Evolutionary conservation across 2,329 filamentous ascomycete genomes (phyloP).

Genomic region (Ascochyta fabae): DNA sequence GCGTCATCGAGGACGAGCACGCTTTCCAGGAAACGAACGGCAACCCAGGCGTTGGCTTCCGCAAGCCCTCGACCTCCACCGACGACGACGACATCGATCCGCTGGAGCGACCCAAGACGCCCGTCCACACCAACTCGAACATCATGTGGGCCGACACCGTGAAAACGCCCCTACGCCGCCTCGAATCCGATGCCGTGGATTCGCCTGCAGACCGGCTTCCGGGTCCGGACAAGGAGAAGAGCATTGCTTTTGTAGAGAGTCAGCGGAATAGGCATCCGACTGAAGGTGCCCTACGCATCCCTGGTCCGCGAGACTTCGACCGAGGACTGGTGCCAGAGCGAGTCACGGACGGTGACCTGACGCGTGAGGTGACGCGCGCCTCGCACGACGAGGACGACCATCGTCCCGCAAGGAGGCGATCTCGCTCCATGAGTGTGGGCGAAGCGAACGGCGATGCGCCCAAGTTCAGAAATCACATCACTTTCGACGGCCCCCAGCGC

Average conservation of each 20-base stretch:
- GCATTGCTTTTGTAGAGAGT: conserved; percentile 86
- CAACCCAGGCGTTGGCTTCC: conserved; percentile 15
- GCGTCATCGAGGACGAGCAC: conserved; percentile 62
- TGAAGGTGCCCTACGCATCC: conserved; percentile 81
- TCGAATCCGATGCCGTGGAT: conserved; percentile 67
- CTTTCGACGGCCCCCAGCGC: conserved; percentile 68
- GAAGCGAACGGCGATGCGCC: conserved; percentile 50
- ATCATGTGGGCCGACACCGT: conserved; percentile 35
- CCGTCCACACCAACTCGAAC: conserved; percentile 21
- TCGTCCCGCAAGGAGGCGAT: conserved; percentile 23
- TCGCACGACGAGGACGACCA: conserved; percentile 35
- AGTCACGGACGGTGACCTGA: conserved; percentile 53
- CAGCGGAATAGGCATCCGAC: conserved; percentile 78
- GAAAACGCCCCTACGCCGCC: conserved; percentile 54
- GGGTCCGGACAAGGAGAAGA: conserved; percentile 69
- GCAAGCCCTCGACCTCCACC: conserved; percentile 8
- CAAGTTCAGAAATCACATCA: conserved; percentile 62
- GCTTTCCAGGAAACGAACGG: conserved; percentile 56
- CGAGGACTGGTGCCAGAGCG: conserved; percentile 74
- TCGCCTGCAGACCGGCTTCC: conserved; percentile 64
- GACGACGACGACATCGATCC: conserved; percentile 28
- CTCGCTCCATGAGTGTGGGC: conserved; percentile 35
- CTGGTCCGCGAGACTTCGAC: conserved; percentile 89
- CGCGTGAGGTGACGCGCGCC: conserved; percentile 24
- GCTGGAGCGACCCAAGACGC: conserved; percentile 24